Evolutionary conservation across 495 filamentous ascomycete species (phyloP).

Genomic region (Penicillium riverlandense): DNA sequence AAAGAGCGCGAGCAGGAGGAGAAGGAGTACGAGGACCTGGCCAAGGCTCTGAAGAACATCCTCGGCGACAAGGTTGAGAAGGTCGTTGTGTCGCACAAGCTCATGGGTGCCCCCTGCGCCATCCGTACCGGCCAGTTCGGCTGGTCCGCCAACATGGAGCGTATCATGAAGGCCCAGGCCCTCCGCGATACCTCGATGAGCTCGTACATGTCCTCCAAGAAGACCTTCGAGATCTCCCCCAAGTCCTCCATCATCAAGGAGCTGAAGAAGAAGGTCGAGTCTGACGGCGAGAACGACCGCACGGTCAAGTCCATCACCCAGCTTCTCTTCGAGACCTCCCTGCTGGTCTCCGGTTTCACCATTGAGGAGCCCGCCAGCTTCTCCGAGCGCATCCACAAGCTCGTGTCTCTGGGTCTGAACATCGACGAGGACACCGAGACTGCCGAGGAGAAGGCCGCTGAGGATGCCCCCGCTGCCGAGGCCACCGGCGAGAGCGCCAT

Average conservation of each 20-base stretch:
- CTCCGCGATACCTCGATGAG: constrained; percentile 99
- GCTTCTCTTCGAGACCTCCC: constrained; percentile 96
- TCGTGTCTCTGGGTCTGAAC: constrained; percentile 92
- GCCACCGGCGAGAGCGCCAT: constrained; percentile 59
- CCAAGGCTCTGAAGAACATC: constrained; percentile 97
- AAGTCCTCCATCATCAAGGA: constrained; percentile 96
- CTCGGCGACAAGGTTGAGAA: constrained; percentile 99
- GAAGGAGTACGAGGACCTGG: constrained; percentile 91
- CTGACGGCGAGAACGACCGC: constrained; percentile 94
- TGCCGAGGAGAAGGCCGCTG: constrained; percentile 52
- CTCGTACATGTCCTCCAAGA: constrained; percentile 99
- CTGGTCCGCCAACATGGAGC: constrained; percentile 99
- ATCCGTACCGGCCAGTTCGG: constrained; percentile 99
- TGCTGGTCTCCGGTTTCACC: constrained; percentile 97
- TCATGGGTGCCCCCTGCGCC: constrained; percentile 89
- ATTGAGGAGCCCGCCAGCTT: constrained; percentile 98
- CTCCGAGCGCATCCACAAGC: constrained; percentile 98
- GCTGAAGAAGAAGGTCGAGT: constrained; percentile 96
- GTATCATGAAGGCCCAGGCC: constrained; percentile 99
- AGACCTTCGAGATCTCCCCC: constrained; percentile 99
- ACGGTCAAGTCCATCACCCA: constrained; percentile 98
- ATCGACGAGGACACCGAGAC: constrained; percentile 86
- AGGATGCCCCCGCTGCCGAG: constrained; percentile 54
- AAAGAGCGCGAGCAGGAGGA: constrained; percentile 88
- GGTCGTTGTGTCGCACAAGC: constrained; percentile 98